Evolutionary conservation across 148 eudicot genomes (phyloP), one percentile per base, ranked within the genome.

Genomic region (Pharnaceum exiguum): DNA sequence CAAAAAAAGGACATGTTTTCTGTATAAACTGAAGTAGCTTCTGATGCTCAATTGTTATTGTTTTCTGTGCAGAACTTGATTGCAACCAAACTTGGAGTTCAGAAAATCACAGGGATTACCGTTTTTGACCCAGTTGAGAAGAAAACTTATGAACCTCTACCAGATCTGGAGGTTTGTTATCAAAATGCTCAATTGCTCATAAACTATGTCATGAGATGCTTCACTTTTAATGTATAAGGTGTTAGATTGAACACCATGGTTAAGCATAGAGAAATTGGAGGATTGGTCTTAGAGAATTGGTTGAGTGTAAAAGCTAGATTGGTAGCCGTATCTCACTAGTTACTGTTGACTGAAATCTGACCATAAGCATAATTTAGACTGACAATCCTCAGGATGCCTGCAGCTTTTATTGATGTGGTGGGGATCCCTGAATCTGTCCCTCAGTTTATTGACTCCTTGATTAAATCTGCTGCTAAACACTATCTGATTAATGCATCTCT

Each of bases 61-160:
- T 30, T 57, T 60, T 56, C 37, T 46, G 24, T 81, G 91, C 87
- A 93, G 99, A 85, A 83, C 65, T 81, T 93, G 71, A 89, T 93
- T 55, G 95, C 96, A 46, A 75, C 76, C 10, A 83, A 80, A 76
- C 80, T 79, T 31, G 96, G 99, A 57, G 85, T 93, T 66, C 99
- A 93, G 77, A 86, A 89, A 72, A 83, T 93, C 71, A 73, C 89
- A 10, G 99, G 99, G 71, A 83, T 93, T 51, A 89, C 89, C 24
- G 80, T 93, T 23, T 85, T 81, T 40, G 99, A 93, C 75, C 75
- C 91, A 7, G 72, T 71, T 51, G 99, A 88, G 75, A 83, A 89
- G 82, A 88, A 72, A 70, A 78, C 91, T 22, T 78, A 93, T 62
- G 96, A 89, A 56, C 82, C 99, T 17, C 59, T 86, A 31, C 69